Evolutionary conservation across 2,329 filamentous ascomycete species (phyloP).

Genomic region (Fusarium sp.): DNA sequence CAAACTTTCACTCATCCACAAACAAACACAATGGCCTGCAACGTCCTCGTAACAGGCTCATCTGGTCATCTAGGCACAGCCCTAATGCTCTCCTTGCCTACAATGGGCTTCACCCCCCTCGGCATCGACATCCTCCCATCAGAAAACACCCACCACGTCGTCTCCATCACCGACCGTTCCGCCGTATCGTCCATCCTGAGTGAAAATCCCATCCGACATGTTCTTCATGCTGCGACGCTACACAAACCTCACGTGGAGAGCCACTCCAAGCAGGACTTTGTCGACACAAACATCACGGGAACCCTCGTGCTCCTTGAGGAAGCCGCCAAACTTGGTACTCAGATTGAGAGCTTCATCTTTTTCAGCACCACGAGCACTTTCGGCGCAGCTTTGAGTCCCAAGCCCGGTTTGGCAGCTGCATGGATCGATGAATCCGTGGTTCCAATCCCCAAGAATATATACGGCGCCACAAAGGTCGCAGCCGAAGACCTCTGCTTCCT

Average conservation of each 20-base stretch:
- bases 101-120: constrained; percentile 54
- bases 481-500: constrained; percentile 62
- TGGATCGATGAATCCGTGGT: constrained; percentile 59
- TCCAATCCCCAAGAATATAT: constrained; percentile 61
- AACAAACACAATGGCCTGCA: constrained; percentile 25
- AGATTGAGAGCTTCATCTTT: constrained; percentile 57
- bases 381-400: constrained; percentile 54
- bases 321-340: constrained; percentile 42
- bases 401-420: constrained; percentile 51
- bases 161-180: constrained; percentile 53
- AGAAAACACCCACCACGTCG: constrained; percentile 51
- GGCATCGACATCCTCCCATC: constrained; percentile 59
- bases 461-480: constrained; percentile 61
- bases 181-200: constrained; percentile 51
- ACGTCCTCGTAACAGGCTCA: constrained; percentile 61
- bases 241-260: constrained; percentile 62
- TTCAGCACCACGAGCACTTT: constrained; percentile 62
- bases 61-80: constrained; percentile 61
- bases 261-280: constrained; percentile 58
- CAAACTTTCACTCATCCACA: neutral
- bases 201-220: constrained; percentile 51
- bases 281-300: constrained; percentile 60
- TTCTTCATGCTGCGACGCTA: constrained; percentile 60
- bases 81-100: constrained; percentile 57
- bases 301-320: constrained; percentile 58